Evolutionary conservation across 495 filamentous ascomycete species (phyloP).

Genomic region (Neurospora sp.): DNA sequence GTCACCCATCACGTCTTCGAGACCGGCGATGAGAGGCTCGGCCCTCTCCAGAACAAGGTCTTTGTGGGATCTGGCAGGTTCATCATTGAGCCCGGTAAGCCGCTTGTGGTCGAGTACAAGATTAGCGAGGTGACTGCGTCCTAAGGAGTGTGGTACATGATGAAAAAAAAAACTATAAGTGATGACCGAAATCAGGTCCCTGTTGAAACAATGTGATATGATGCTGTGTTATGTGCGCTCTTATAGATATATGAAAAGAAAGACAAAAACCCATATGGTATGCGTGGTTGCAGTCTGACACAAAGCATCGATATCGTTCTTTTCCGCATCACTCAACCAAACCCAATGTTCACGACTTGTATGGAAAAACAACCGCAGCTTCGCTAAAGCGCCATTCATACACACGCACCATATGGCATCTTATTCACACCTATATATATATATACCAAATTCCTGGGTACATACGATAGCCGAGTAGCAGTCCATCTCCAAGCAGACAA

Average conservation of each 20-base stretch:
- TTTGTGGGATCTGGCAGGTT: constrained; percentile 49
- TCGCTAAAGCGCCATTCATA: neutral
- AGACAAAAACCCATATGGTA: neutral
- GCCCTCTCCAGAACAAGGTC: constrained; percentile 39
- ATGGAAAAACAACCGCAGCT: neutral
- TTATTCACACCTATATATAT: neutral
- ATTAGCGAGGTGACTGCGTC: constrained; percentile 41
- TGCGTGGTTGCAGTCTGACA: neutral
- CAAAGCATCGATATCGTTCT: neutral
- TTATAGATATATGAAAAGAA: neutral
- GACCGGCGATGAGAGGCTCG: constrained; percentile 41
- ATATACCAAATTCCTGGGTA: neutral
- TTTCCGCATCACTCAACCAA: neutral
- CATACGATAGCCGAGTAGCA: neutral
- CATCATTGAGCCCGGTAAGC: constrained; percentile 42
- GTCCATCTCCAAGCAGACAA: neutral
- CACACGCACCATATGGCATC: neutral
- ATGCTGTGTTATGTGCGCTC: neutral
- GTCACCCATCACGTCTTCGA: constrained; percentile 46
- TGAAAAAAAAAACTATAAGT: neutral
- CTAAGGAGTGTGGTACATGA: neutral
- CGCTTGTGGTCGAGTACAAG: constrained; percentile 47
- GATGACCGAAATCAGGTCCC: neutral
- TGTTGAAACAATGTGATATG: neutral
- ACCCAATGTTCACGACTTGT: neutral